Evolutionary conservation across 2,329 filamentous ascomycete species (phyloP), one percentile per base, ranked within the genome.

Genomic region (Phoma sp.): DNA sequence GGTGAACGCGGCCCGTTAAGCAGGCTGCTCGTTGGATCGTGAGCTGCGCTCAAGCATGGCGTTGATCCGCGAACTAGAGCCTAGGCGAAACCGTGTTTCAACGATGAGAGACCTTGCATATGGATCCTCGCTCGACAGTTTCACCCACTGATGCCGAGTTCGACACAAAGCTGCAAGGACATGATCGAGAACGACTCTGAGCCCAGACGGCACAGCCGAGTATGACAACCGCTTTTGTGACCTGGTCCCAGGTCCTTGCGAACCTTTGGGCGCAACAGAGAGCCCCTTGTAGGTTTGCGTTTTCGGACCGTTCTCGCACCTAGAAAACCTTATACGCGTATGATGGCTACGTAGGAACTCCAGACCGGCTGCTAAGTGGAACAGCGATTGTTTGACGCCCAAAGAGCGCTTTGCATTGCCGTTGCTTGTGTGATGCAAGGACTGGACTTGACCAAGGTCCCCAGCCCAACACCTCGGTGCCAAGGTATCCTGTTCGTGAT

Each of bases 341-440:
- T 31, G 29, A 31, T 10, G 29, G 12, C 9, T 31, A 46, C 46
- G 21, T 43, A 36, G 39, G 29, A 29, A 21, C 25, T 36, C 4
- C 36, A 12, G 43, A 38, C 37, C n/a, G 19, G 40, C 25, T 27
- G 21, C 43, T 38, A 13, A 21, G 38, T 41, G 52, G 46, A 40
- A 27, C 38, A 37, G 37, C 46, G 41, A 43, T 36, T 46, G 52
- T 55, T 55, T 51, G 41, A 47, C 24, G 38, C 46, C 43, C 35
- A 41, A 33, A 31, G 12, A 32, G 31, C 31, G 31, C 52, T 37
- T 46, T 55, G 47, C 41, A 37, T 46, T 55, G 47, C 41, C 24
- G 47, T 33, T 47, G 41, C 40, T 43, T 6, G 47, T 37, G 43
- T 43, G 43, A 43, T 46, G 46, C 46, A 51, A 55, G 52, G 52